Evolutionary conservation across 306 rosid genomes (phyloP).

Genomic region (Gastrolobium bilobum): DNA sequence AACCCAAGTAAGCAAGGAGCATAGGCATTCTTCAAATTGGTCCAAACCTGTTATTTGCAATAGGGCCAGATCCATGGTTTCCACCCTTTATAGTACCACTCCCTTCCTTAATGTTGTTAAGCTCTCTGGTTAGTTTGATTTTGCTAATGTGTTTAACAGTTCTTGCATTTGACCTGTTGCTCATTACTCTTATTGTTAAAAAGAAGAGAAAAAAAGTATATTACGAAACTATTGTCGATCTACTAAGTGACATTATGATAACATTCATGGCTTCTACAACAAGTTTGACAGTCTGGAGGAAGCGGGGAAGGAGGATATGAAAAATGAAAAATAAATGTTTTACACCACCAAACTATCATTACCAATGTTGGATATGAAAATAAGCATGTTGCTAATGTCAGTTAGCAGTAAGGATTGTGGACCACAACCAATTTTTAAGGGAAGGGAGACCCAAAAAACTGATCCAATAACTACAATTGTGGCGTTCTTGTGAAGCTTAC

Average conservation of each 20-base stretch:
- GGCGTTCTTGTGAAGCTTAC: slow-evolving; percentile 40
- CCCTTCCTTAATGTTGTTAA: not conserved
- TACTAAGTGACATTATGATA: not conserved
- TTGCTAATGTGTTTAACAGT: not conserved
- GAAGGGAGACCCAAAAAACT: slow-evolving; percentile 35
- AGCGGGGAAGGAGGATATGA: not conserved
- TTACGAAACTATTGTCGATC: not conserved
- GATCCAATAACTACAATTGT: slow-evolving; percentile 50
- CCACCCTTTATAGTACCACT: not conserved
- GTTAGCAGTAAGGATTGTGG: slow-evolving; percentile 38
- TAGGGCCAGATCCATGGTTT: not conserved
- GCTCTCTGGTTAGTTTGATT: not conserved
- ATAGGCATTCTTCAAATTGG: not conserved
- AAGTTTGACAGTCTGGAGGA: not conserved
- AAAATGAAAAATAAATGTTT: not conserved
- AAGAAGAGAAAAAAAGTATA: not conserved
- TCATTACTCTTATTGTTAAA: not conserved
- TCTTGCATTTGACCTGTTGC: not conserved
- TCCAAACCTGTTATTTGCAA: not conserved
- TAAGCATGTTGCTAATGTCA: slow-evolving; percentile 34
- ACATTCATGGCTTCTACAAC: not conserved
- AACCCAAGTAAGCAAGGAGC: not conserved
- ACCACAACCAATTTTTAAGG: slow-evolving; percentile 43
- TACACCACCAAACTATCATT: slow-evolving; percentile 34
- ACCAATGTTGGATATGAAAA: slow-evolving; percentile 39